Conservation (phyloP, 2,329 filamentous ascomycete species). For the Talaromyces atroroseus region DNA sequence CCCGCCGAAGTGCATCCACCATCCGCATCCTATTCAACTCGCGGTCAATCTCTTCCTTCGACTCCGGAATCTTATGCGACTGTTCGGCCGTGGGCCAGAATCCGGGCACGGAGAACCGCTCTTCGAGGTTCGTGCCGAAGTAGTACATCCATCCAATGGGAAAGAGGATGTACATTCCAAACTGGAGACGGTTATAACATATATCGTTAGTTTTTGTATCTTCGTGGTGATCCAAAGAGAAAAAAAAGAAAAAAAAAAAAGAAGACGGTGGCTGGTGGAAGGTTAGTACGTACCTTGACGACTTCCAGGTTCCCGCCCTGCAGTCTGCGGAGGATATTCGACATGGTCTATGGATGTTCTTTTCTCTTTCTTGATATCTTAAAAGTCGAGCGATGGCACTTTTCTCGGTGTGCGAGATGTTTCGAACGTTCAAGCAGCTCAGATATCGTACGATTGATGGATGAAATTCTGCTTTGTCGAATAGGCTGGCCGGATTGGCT, state of each 20-base stretch:
- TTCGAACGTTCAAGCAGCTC: no score
- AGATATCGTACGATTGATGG: not conserved
- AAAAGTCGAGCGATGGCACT: not conserved
- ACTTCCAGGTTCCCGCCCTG: conserved; percentile 87
- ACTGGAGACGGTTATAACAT: conserved; percentile 54
- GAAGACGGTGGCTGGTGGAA: not conserved
- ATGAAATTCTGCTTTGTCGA: not conserved
- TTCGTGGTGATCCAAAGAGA: no score
- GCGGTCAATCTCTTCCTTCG: conserved; percentile 59
- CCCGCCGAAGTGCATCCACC: conserved; percentile 47
- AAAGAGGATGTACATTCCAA: conserved; percentile 98
- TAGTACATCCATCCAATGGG: conserved; percentile 99
- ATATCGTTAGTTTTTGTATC: not conserved
- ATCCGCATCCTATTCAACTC: conserved; percentile 66
- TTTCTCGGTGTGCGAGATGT: not conserved
- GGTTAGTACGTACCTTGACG: conserved; percentile 64
- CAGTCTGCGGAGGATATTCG: conserved; percentile 50
- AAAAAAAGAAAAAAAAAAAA: conserved; percentile 16
- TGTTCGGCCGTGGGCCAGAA: conserved; percentile 79
- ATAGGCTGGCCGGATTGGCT: not conserved
- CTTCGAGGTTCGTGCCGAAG: conserved; percentile 96
- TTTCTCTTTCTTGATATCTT: not conserved
- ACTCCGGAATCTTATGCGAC: conserved; percentile 49
- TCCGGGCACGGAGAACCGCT: conserved; percentile 77
- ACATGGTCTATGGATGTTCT: conserved; percentile 24